Evolutionary conservation across 306 rosid species (phyloP).

Genomic region (Begonia loranthoides): DNA sequence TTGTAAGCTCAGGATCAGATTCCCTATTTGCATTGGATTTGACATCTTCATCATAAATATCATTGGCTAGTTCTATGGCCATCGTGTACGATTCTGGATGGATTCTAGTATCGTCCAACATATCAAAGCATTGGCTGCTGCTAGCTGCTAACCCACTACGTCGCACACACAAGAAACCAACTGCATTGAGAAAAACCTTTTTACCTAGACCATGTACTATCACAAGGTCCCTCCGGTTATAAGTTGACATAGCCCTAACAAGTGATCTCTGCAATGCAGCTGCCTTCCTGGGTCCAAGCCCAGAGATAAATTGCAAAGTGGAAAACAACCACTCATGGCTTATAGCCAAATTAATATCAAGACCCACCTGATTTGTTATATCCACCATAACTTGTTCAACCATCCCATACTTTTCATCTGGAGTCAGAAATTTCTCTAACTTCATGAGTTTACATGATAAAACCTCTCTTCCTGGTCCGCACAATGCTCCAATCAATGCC

Average conservation of each 20-base stretch:
- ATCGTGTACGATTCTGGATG: constrained; percentile 89
- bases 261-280: constrained; percentile 82
- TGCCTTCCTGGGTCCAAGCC: constrained; percentile 98
- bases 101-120: constrained; percentile 94
- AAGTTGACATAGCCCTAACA: constrained; percentile 82
- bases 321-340: constrained; percentile 91
- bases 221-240: constrained; percentile 72
- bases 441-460: constrained; percentile 79
- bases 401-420: constrained; percentile 81
- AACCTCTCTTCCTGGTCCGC: constrained; percentile 88
- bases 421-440: constrained; percentile 64
- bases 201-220: constrained; percentile 67
- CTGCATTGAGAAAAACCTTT: constrained; percentile 91
- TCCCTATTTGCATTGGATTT: constrained; percentile 68
- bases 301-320: constrained; percentile 83
- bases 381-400: constrained; percentile 94
- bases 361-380: constrained; percentile 88
- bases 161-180: constrained; percentile 87
- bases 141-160: constrained; percentile 86
- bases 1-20: constrained; percentile 87
- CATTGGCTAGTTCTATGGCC: constrained; percentile 93
- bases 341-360: constrained; percentile 80
- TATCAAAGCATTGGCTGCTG: constrained; percentile 84
- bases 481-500: constrained; percentile 85
- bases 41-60: constrained; percentile 67